Base-by-base conservation (phyloP, 345 rosid genomes). In the Geranium brycei region DNA sequence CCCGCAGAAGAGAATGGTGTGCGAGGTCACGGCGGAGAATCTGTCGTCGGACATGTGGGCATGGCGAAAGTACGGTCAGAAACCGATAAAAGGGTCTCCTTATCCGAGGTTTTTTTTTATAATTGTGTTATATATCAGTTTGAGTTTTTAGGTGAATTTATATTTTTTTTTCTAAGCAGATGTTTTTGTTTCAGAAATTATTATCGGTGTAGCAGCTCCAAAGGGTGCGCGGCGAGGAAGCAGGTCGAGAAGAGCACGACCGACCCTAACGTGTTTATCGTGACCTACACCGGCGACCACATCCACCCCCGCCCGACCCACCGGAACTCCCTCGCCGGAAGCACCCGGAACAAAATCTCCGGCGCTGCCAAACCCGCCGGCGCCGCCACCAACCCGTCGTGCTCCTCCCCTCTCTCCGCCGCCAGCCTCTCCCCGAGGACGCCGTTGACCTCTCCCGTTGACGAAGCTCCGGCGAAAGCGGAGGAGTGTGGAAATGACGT, bases 31-130 rank as follows among this genome's bases (percentile, higher is more conserved):
- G 31, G 91, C 75, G 51, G 95, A 87, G 73, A 82, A 87, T 64
- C 85, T 92, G 65, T 79, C 88, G 14, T 71, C 81, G 64, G 98
- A 92, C 80, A 68, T 80, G 65, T 92, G 98, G 98, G 88, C 96
- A 58, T 92, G 98, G 98, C 83, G 98, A 7, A 92, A 92, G 60
- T 92, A 92, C 69, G 98, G 98, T 3, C 96, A 92, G 62, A 92
- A 92, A 74, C 98, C 96, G 67, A 92, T 92, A 73, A 92, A 89
- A 76, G 95, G 96, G 40, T 87, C 96, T 17, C 95, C 96, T 5
- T 85, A 82, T 65, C 98, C 96, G 18, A 87, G 96, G 96, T 86
- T 17, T 8, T 18, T 10, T 55, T 59, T 64, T 31, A 30, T 19
- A 41, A 30, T 17, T 5, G 38, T 0, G 4, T 4, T 35, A 35